Evolutionary conservation across 2,329 filamentous ascomycete species (phyloP).

Genomic region (Aspergillus alliaceus): DNA sequence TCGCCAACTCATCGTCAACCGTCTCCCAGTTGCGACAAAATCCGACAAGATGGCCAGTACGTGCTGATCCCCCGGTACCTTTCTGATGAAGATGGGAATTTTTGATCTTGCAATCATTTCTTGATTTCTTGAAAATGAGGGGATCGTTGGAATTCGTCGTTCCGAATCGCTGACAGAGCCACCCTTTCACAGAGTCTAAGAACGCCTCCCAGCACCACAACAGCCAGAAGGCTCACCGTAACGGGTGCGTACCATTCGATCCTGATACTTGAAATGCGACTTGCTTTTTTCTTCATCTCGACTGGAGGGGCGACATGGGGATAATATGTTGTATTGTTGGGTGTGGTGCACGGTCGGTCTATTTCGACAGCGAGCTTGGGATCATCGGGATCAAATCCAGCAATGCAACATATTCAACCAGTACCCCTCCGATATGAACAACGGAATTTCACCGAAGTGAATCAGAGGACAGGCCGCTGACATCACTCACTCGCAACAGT

Average conservation of each 20-base stretch:
- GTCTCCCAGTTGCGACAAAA: constrained; percentile 39
- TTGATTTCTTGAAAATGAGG: constrained; percentile 1
- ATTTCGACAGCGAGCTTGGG: background rate
- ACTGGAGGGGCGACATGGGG: background rate
- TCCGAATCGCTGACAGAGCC: constrained; percentile 28
- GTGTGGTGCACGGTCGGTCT: background rate
- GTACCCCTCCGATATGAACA: background rate
- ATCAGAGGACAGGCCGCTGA: constrained; percentile 20
- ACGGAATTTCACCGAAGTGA: background rate
- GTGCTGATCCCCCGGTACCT: constrained; percentile 21
- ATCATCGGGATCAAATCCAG: background rate
- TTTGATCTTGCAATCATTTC: background rate
- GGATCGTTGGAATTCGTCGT: background rate
- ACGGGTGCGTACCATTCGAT: constrained; percentile 71
- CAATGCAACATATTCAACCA: constrained; percentile 1
- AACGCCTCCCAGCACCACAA: constrained; percentile 99
- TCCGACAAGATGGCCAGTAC: constrained; percentile 50
- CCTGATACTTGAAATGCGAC: background rate
- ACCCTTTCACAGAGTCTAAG: constrained; percentile 80
- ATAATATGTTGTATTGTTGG: constrained; percentile 13
- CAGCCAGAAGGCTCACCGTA: constrained; percentile 97
- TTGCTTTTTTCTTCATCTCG: background rate
- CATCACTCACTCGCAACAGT: constrained; percentile 52
- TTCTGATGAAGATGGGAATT: background rate
- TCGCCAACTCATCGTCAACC: constrained; percentile 39